Conservation (phyloP, 805 yeast genomes). For the Wickerhamia fluorescens region DNA sequence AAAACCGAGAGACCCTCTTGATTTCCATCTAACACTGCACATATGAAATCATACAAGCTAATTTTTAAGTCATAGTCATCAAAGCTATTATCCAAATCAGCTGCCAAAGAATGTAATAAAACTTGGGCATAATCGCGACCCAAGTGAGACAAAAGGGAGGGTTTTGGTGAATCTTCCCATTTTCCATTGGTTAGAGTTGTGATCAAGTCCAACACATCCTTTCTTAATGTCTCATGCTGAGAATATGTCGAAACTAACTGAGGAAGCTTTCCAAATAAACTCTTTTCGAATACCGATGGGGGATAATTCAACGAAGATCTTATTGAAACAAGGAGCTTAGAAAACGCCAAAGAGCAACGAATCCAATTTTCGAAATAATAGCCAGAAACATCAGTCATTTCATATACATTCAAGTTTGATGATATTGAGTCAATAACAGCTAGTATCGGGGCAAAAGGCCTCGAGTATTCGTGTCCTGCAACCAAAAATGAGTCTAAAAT, state of each 20-base stretch:
- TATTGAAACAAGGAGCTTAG: conserved; percentile 48
- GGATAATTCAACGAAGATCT: conserved; percentile 42
- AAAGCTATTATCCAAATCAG: conserved; percentile 52
- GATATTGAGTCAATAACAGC: conserved; percentile 43
- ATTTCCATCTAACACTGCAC: conserved; percentile 60
- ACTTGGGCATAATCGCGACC: conserved; percentile 58
- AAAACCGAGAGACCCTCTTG: conserved; percentile 75
- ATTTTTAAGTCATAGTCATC: conserved; percentile 48
- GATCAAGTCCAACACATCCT: conserved; percentile 47
- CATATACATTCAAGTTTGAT: conserved; percentile 25
- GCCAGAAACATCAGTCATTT: conserved; percentile 38
- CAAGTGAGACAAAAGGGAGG: conserved; percentile 76
- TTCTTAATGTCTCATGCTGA: conserved; percentile 40
- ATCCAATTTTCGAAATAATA: conserved; percentile 45
- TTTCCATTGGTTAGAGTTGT: conserved; percentile 48
- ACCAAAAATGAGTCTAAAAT: conserved; percentile 53
- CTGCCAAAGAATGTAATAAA: conserved; percentile 51
- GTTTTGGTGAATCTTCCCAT: conserved; percentile 52
- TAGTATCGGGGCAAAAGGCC: conserved; percentile 50
- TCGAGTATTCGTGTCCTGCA: conserved; percentile 39
- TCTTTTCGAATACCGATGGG: conserved; percentile 61
- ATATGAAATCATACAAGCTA: conserved; percentile 54
- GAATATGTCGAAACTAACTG: conserved; percentile 53
- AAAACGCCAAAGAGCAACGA: conserved; percentile 45
- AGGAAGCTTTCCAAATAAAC: conserved; percentile 50